Percentiles rank a stretch among this genome's conserved stretches.
These are phyloP conservation scores for Paramyrothecium roridum DNA, from an alignment of 2,329 filamentous ascomycete species.

Conservation along the genomic window DNA sequence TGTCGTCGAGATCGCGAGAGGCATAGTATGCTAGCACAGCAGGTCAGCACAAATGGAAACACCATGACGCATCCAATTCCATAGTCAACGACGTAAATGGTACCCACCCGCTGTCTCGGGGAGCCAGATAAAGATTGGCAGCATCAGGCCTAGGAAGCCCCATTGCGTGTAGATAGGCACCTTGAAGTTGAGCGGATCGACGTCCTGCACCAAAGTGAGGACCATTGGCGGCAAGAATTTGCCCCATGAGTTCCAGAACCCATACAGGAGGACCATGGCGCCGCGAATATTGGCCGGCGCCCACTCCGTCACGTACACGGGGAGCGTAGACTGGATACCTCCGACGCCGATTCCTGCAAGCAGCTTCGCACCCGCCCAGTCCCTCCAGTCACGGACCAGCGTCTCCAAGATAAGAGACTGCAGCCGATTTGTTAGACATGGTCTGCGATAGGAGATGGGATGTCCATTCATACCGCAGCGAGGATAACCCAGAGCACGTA, in stretches of 20 bases:
- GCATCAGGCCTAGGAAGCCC: not conserved
- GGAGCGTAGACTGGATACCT: not conserved
- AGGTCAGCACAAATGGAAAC: no score
- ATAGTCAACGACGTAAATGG: no score
- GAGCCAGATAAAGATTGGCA: not conserved
- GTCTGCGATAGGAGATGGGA: no score
- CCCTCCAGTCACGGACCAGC: constrained; percentile 8
- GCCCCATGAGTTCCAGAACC: not conserved
- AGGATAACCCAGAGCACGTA: constrained; percentile 9
- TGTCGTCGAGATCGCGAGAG: not conserved
- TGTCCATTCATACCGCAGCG: constrained; percentile 5
- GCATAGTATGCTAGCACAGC: not conserved
- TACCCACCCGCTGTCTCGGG: not conserved
- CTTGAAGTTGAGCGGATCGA: not conserved
- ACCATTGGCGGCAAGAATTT: not conserved
- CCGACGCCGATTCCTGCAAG: not conserved
- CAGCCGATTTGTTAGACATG: not conserved
- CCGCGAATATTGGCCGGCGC: not conserved
- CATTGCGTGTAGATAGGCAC: not conserved
- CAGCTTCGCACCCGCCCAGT: constrained; percentile 6
- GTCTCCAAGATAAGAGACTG: constrained; percentile 5
- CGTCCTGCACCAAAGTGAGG: not conserved
- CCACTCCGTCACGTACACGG: not conserved
- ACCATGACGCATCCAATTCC: no score
- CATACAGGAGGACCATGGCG: not conserved